These are phyloP conservation scores for Pleurozium schreberi DNA, from an alignment of 225 moss, liverwort and hornwort genomes.

Conservation along the genomic window DNA sequence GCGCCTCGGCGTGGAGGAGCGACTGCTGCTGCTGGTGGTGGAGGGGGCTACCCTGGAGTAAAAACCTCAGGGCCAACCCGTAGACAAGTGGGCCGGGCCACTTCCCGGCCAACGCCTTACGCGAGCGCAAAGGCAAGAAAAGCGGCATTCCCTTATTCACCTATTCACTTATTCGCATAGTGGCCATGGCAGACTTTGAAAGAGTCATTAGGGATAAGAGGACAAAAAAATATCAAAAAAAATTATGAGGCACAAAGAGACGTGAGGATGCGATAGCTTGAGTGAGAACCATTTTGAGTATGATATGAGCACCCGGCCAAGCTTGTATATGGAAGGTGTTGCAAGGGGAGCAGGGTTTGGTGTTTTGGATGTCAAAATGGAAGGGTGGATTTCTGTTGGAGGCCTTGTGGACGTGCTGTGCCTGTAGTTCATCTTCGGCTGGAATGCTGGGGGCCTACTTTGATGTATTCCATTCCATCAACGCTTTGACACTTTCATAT, in stretches of 20 bases:
- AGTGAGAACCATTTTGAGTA: conserved; percentile 29
- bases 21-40: conserved; percentile 16
- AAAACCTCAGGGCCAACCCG: conserved; percentile 79
- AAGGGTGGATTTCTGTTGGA: conserved; percentile 45
- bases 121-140: conserved; percentile 96
- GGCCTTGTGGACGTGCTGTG: conserved; percentile 53
- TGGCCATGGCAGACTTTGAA: conserved; percentile 84
- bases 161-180: conserved; percentile 34
- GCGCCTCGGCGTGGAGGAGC: conserved; percentile 65
- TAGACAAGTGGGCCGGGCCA: conserved; percentile 87
- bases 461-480: conserved; percentile 56
- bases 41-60: conserved; percentile 70
- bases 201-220: conserved; percentile 40
- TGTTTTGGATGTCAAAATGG: conserved; percentile 51
- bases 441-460: conserved; percentile 69
- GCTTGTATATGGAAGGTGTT: conserved; percentile 37
- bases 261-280: conserved; percentile 25
- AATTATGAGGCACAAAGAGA: conserved; percentile 30
- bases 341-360: conserved; percentile 38
- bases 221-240: not conserved
- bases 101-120: conserved; percentile 92
- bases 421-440: conserved; percentile 97
- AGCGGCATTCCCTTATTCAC: conserved; percentile 87
- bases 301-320: conserved; percentile 36
- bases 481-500: conserved; percentile 61